phyloP scores from a whole-genome alignment of 257 asterid genomes.

The Scutellaria galericulata region DNA sequence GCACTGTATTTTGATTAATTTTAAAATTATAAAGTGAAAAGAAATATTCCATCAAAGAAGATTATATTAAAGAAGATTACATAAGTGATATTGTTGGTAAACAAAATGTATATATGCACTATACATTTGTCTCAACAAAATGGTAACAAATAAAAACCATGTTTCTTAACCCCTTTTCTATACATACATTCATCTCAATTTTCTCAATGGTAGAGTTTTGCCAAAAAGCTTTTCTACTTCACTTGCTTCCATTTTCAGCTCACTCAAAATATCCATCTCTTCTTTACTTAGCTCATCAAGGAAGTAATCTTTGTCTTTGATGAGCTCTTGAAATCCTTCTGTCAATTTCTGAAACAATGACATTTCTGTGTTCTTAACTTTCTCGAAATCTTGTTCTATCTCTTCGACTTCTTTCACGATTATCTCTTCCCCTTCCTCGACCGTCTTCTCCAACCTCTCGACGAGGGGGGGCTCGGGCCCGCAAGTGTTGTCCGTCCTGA shows the following conservation, averaged over 20 bases:
- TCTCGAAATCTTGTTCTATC: conserved; percentile 74
- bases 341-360: conserved; percentile 59
- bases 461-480: conserved; percentile 96
- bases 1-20: too few relatives aligned
- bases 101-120: background rate
- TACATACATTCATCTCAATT: conserved; percentile 53
- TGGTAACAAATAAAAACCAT: conserved; percentile 10
- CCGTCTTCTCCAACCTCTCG: conserved; percentile 92
- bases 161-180: background rate
- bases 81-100: too few relatives aligned
- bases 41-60: too few relatives aligned
- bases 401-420: conserved; percentile 83
- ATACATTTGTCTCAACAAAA: conserved; percentile 32
- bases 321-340: conserved; percentile 78
- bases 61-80: too few relatives aligned
- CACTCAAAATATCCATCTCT: conserved; percentile 80
- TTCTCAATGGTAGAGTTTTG: conserved; percentile 75
- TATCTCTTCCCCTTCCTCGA: conserved; percentile 87
- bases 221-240: conserved; percentile 88
- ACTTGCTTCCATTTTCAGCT: conserved; percentile 81
- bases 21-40: too few relatives aligned
- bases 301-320: conserved; percentile 71
- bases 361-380: conserved; percentile 61
- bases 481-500: conserved; percentile 74
- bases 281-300: conserved; percentile 71